These are phyloP conservation scores for Barbarea vulgaris DNA, from an alignment of 345 rosid genomes.

Conservation along the genomic window DNA sequence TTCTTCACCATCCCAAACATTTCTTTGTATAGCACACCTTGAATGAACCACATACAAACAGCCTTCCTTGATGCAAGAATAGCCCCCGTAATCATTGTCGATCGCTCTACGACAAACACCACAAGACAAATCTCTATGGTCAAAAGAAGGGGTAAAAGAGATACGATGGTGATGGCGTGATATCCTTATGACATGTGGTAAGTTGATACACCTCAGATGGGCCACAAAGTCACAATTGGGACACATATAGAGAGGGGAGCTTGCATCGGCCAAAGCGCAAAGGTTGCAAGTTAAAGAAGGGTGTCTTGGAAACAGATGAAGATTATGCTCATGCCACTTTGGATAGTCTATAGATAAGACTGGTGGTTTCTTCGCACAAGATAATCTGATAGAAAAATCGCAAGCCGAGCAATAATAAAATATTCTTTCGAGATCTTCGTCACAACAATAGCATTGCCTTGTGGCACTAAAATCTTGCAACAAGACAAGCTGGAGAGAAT, in stretches of 20 bases:
- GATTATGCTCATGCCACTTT: neutral
- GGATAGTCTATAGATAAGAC: neutral
- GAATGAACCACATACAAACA: neutral
- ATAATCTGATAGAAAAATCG: neutral
- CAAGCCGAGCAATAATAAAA: neutral
- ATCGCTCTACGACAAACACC: neutral
- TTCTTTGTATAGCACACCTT: neutral
- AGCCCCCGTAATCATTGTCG: neutral
- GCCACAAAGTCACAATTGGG: neutral
- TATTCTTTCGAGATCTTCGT: neutral
- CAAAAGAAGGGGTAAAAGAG: neutral
- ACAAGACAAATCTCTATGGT: neutral
- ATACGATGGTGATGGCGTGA: conserved; percentile 6
- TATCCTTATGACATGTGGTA: conserved; percentile 3
- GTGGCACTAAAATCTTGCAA: accelerated
- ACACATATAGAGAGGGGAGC: neutral
- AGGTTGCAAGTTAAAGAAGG: neutral
- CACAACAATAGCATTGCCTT: neutral
- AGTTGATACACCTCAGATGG: neutral
- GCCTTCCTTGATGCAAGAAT: neutral
- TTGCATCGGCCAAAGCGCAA: neutral
- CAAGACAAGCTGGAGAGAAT: neutral
- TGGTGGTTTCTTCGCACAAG: neutral
- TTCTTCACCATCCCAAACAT: conserved; percentile 1
- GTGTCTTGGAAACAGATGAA: neutral